Conservation (phyloP, 2,329 filamentous ascomycete genomes). For the Fusarium sterilihyphosum region DNA sequence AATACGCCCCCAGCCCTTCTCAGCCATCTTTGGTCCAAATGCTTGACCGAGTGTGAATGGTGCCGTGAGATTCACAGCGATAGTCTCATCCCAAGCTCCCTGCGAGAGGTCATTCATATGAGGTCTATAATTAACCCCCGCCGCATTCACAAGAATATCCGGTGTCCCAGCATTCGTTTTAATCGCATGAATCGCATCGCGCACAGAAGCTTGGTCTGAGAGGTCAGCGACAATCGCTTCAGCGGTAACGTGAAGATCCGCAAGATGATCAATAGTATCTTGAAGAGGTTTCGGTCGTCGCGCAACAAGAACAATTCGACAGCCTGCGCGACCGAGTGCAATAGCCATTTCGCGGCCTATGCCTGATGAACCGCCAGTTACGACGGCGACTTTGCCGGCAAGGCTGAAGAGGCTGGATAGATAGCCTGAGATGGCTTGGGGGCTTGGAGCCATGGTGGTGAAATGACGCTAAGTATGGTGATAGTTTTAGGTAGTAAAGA, state of each 20-base stretch:
- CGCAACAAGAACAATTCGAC: constrained; percentile 46
- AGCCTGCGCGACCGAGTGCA: constrained; percentile 45
- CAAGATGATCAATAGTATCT: constrained; percentile 39
- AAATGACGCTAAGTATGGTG: neutral
- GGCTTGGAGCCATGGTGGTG: constrained; percentile 23
- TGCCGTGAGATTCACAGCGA: constrained; percentile 48
- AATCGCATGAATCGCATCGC: constrained; percentile 33
- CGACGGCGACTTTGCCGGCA: constrained; percentile 43
- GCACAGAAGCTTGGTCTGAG: constrained; percentile 22
- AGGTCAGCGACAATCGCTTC: constrained; percentile 33
- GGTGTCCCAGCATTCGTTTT: constrained; percentile 37
- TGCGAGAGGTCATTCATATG: constrained; percentile 44
- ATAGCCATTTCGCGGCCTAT: constrained; percentile 48
- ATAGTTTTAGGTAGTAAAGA: neutral
- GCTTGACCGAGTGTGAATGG: constrained; percentile 47
- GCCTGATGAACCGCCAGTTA: constrained; percentile 49
- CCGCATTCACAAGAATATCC: constrained; percentile 48
- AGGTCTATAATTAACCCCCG: constrained; percentile 44
- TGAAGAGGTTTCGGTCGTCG: constrained; percentile 39
- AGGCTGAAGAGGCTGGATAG: constrained; percentile 46
- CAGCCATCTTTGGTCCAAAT: constrained; percentile 47
- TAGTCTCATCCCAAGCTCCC: constrained; percentile 45
- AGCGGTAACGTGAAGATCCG: constrained; percentile 39
- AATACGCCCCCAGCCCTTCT: constrained; percentile 45
- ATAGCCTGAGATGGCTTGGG: constrained; percentile 29